Base-by-base conservation (phyloP, 768 basidiomycete genomes). In the Mycena amicta region DNA sequence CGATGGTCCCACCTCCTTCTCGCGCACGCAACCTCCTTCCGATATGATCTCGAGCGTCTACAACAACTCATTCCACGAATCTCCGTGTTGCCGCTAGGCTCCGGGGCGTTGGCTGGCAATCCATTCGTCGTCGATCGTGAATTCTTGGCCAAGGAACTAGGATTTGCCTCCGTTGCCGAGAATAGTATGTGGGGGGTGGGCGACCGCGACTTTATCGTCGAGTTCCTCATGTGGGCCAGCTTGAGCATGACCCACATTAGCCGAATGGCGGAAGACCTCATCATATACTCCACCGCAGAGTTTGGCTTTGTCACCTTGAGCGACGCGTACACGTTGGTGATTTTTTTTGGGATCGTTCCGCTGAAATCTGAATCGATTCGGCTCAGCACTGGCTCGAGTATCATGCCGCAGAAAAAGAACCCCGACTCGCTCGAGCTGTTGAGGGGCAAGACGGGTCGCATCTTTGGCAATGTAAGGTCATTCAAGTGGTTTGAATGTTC, bases 381-480 rank as follows among this genome's bases (percentile, higher is more conserved):
- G n/a, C 11, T 37, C 63, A 98, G 95, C 70, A 99, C 97, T 43
- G 97, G 97, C 5, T 98, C 95, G 39, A 98, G 95, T 65, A 98
- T 99, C 71, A 99, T 99, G 97, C 97, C 97, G 4, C 97, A 98
- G 71, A 98, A 99, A 79, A 99, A 98, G 77, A 98, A 98, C 69
- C 93, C 95, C 0, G 97, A 98, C 72, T 98, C 96, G 11, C 78
- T 97, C 54, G 97, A 99, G 73, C 80, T 99, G 22, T 79, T 99
- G 57, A 87, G 97, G 56, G 97, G 97, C 66, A 99, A 99, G 74
- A 84, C 91, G 29, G 97, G 97, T 4, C 88, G 97, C 26, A 82
- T 96, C 22, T 96, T 98, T 74, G 97, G 97, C 56, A 88, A 93
- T 68, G 93, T 91, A 68, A 65, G 83, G 74, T n/a, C n/a, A n/a